Evolutionary conservation across 345 rosid species (phyloP).

Genomic region (Firmiana major): DNA sequence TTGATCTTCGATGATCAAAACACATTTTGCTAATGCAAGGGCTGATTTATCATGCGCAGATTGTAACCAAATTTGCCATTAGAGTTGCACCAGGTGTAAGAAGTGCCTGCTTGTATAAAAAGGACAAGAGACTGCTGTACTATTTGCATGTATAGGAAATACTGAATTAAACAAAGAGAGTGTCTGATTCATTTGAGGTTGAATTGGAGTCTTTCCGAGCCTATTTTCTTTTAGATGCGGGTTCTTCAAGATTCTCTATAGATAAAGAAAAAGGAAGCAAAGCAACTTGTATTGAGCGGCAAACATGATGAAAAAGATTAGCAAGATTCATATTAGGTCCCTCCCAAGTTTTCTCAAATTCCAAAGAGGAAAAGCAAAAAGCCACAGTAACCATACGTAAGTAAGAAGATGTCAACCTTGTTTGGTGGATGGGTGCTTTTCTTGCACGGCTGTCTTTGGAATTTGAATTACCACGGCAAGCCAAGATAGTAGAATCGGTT

Average conservation of each 20-base stretch:
- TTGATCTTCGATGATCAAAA: constrained; percentile 70
- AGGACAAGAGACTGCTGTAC: neutral
- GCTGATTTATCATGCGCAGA: neutral
- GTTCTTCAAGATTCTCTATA: neutral
- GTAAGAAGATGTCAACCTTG: neutral
- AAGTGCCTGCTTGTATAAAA: constrained; percentile 1
- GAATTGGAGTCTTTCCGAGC: neutral
- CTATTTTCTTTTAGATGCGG: neutral
- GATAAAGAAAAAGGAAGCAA: neutral
- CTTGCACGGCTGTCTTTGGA: neutral
- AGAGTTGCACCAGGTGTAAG: neutral
- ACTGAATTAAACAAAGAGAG: neutral
- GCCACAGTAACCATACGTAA: neutral
- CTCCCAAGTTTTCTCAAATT: neutral
- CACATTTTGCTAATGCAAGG: neutral
- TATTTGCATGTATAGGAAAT: neutral
- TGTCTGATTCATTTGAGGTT: neutral
- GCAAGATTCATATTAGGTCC: neutral
- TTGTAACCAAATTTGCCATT: neutral
- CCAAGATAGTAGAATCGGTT: neutral
- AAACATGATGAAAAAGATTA: neutral
- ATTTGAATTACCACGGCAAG: neutral
- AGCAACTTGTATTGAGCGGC: neutral
- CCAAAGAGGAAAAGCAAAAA: neutral
- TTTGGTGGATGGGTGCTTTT: constrained; percentile 7